Conservation (phyloP, 2,329 filamentous ascomycete genomes). For the Alternaria brassicicola region DNA sequence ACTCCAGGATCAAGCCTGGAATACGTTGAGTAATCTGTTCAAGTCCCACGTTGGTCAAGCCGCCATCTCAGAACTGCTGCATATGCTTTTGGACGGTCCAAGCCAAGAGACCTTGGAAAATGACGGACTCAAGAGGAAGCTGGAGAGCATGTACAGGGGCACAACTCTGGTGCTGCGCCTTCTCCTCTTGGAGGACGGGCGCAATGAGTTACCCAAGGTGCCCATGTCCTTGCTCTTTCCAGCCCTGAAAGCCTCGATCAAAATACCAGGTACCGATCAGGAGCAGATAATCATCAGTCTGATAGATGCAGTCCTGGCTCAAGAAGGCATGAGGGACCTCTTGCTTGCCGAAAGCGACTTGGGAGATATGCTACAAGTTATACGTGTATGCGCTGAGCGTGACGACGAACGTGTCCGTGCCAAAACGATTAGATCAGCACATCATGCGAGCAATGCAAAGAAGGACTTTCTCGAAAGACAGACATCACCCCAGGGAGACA, state of each 20-base stretch:
- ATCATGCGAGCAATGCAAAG: slow-evolving; percentile 52
- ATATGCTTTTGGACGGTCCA: slow-evolving; percentile 53
- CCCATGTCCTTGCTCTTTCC: slow-evolving; percentile 44
- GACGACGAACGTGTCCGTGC: slow-evolving; percentile 34
- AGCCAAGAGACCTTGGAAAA: slow-evolving; percentile 31
- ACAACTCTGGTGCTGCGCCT: slow-evolving; percentile 40
- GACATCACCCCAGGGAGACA: slow-evolving; percentile 13
- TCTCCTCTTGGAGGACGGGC: slow-evolving; percentile 42
- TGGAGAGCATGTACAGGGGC: slow-evolving; percentile 38
- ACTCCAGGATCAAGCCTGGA: slow-evolving; percentile 70
- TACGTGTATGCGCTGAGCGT: slow-evolving; percentile 57
- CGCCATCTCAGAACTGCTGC: slow-evolving; percentile 69
- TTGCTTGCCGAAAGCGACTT: slow-evolving; percentile 71
- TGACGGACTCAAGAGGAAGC: slow-evolving; percentile 21
- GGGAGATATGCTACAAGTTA: slow-evolving; percentile 65
- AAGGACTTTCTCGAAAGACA: slow-evolving; percentile 38
- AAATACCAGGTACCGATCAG: slow-evolving; percentile 34
- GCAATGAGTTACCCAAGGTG: slow-evolving; percentile 42
- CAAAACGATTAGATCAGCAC: slow-evolving; percentile 12
- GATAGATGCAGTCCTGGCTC: slow-evolving; percentile 48
- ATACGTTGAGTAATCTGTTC: slow-evolving; percentile 71
- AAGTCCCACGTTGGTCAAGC: slow-evolving; percentile 75
- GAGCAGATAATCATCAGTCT: slow-evolving; percentile 60
- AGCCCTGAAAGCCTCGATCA: slow-evolving; percentile 42
- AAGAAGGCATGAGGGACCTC: slow-evolving; percentile 61